Evolutionary conservation across 2,329 filamentous ascomycete genomes (phyloP), one percentile per base, ranked within the genome.

Genomic region (Clonostachys solani): DNA sequence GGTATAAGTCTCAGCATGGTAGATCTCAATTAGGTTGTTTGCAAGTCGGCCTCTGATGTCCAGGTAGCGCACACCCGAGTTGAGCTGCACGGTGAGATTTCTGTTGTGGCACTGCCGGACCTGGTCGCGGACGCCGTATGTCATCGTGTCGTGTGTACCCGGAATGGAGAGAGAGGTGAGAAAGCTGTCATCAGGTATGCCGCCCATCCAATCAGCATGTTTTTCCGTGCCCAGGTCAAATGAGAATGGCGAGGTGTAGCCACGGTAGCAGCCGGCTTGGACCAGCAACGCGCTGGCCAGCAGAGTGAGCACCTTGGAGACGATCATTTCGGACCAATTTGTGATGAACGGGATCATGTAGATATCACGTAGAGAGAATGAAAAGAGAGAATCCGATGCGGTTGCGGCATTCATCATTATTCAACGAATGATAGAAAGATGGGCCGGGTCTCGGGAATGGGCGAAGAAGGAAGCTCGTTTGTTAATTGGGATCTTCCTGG

Each of bases 91-190:
- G n/a, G 49, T 54, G 18, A 79, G 63, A 51, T 67, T 66, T 52
- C 64, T 64, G 54, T 74, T 76, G 59, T 79, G 75, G 55, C 73
- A 77, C 56, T 74, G 67, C 45, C 69, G 65, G 9, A 50, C 48
- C 48, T 65, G 60, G 40, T 57, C 53, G 33, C 49, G 53, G 47
- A 74, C 60, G 41, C 13, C 60, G 52, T 71, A 73, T n/a, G 75
- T 77, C 69, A 78, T 70, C 19, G 74, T 77, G 57, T 78, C 74
- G 60, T 78, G 75, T 3, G 75, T 77, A 23, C 75, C 75, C 0
- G 75, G 75, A 49, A 78, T 68, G 42, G 72, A 74, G 38, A 78
- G 63, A 45, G 59, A 65, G 35, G 71, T 64, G 34, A 78, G 58
- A 42, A 59, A 61, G 35, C 64, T 59, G 29, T 59, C 50, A 56